Base-by-base conservation (phyloP, 2,329 filamentous ascomycete species). In the Aureobasidium sp. region DNA sequence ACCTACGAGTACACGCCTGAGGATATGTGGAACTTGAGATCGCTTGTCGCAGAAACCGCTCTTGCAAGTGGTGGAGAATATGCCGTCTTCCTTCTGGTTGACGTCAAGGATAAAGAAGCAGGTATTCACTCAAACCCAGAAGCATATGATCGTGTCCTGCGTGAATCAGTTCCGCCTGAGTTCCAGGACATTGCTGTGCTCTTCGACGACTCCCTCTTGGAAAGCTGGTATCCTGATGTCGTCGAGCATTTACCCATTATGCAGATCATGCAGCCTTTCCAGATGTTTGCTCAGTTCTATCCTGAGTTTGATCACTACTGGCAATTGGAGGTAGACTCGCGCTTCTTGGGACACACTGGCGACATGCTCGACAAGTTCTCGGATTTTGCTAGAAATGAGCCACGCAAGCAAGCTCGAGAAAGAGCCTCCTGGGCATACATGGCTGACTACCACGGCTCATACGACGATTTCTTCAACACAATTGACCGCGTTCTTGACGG, bases 321-420 rank as follows among this genome's bases (percentile, higher is more conserved):
- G 88, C 91, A 92, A 71, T 90, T 88, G 87, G 89, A 93, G 71
- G 88, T 92, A 77, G 89, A 93, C 69, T 84, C 87, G 36, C 82
- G 89, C 47, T 87, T 88, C 69, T 89, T 85, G 0, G 89, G 89
- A 12, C 87, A 92, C 65, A 86, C 90, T 73, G 91, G 92, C 72
- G 86, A 92, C 68, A 83, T 92, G 65, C 82, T 90, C 43, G 81
- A 86, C 66, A 86, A 85, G 65, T 74, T 90, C 5, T 74, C 76
- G 32, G 74, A 79, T 1, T 83, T 83, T 65, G 79, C 78, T 20
- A 77, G 77, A 55, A 74, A 76, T 47, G 80, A 84, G 67, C 82
- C 82, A 0, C 76, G 81, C 47, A 82, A 82, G 67, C 78, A 82
- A 37, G 74, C 82, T 6, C 82, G 81, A 74, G 82, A 84, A 68